Conservation (phyloP, 2,329 filamentous ascomycete species). For the Mariannaea elegans region DNA sequence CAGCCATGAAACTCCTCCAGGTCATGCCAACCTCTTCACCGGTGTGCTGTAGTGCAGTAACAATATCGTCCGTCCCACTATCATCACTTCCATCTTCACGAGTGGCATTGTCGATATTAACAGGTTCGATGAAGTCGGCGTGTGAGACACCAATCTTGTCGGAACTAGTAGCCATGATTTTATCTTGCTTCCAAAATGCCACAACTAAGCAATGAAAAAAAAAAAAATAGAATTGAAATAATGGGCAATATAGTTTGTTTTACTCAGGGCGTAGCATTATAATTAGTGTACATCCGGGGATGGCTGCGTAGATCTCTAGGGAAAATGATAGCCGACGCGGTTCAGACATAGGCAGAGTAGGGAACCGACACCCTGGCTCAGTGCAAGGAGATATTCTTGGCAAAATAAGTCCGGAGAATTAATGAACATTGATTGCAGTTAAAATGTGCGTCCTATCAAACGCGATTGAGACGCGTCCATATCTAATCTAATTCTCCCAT, state of each 20-base stretch:
- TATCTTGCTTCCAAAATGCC: not conserved
- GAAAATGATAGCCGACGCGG: slow-evolving; percentile 17
- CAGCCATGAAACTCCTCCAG: slow-evolving; percentile 22
- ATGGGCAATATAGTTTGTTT: no score
- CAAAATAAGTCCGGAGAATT: slow-evolving; percentile 20
- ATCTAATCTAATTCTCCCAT: no score
- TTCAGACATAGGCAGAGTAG: not conserved
- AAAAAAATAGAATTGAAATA: no score
- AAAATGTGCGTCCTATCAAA: no score
- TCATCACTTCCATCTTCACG: not conserved
- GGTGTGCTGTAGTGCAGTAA: slow-evolving; percentile 16
- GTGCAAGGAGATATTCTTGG: no score
- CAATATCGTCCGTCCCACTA: slow-evolving; percentile 7
- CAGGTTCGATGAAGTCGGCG: slow-evolving; percentile 5
- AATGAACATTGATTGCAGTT: no score
- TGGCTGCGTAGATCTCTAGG: not conserved
- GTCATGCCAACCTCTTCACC: slow-evolving; percentile 22
- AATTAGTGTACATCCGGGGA: no score
- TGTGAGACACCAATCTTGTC: slow-evolving; percentile 14
- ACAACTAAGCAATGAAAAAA: no score
- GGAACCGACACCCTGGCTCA: not conserved
- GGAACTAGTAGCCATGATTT: slow-evolving; percentile 4
- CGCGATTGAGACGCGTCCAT: no score
- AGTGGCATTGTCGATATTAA: not conserved
- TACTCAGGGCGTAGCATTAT: no score